phyloP scores from a whole-genome alignment of 331 rosid genomes.

The Saraca asoca region DNA sequence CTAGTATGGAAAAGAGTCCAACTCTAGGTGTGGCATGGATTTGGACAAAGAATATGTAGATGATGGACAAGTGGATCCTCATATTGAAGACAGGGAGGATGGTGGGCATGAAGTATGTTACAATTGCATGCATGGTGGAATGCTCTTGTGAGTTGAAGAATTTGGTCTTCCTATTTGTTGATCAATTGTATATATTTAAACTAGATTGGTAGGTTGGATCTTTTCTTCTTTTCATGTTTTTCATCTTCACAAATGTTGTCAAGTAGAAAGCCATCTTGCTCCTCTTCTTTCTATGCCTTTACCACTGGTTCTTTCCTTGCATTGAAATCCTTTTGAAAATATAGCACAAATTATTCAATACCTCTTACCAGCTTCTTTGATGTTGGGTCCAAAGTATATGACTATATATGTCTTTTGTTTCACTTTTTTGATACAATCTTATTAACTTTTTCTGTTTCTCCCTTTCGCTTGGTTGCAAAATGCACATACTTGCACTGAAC shows the following conservation, averaged over 20 bases:
- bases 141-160: constrained; percentile 41
- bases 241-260: constrained; percentile 7
- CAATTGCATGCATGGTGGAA: constrained; percentile 39
- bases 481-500: constrained; percentile 27
- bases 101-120: constrained; percentile 22
- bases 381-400: not conserved
- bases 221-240: constrained; percentile 15
- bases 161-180: not conserved
- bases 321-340: not conserved
- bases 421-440: not conserved
- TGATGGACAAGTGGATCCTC: constrained; percentile 7
- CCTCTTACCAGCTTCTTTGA: not conserved
- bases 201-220: not conserved
- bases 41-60: constrained; percentile 15
- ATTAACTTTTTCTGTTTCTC: constrained; percentile 2
- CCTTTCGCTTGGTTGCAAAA: not conserved
- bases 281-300: constrained; percentile 1
- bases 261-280: not conserved
- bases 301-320: constrained; percentile 17
- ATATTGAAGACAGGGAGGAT: constrained; percentile 2
- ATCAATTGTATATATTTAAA: not conserved
- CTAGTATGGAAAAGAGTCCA: constrained; percentile 34
- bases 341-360: constrained; percentile 6
- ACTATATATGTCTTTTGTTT: not conserved
- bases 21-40: constrained; percentile 9